Conservation (phyloP, 23 red algal species). For the Pyropia haitanensis region DNA sequence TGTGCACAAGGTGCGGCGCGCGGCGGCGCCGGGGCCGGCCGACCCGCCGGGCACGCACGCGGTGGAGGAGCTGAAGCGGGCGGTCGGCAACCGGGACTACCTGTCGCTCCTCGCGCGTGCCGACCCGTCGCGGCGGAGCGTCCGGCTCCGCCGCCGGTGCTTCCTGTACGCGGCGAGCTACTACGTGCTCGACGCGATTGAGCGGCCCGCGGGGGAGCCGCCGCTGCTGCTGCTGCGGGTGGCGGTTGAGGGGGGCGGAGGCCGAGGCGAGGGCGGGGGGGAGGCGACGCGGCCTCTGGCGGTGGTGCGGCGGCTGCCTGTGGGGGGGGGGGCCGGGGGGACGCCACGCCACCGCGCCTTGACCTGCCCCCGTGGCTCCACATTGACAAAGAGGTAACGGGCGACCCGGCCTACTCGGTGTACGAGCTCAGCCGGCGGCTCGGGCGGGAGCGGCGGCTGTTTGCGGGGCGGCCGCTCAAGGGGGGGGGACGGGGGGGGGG, state of each 20-base stretch:
- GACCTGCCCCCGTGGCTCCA: conserved; percentile 31
- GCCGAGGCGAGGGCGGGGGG: too few relatives aligned
- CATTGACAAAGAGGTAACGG: conserved; percentile 43
- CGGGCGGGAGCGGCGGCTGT: too few relatives aligned
- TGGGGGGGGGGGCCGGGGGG: background rate
- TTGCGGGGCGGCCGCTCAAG: too few relatives aligned
- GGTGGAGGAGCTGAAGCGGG: conserved; percentile 35
- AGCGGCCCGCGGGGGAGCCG: conserved; percentile 13
- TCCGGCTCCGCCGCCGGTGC: conserved; percentile 43
- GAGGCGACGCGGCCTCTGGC: too few relatives aligned
- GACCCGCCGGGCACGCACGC: background rate
- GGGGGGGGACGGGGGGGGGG: too few relatives aligned
- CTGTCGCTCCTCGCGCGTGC: conserved; percentile 26
- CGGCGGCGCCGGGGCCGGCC: background rate
- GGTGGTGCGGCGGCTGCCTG: background rate
- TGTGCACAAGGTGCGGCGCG: conserved; percentile 47
- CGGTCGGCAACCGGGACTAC: conserved; percentile 53
- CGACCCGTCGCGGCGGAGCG: conserved; percentile 24
- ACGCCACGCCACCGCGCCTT: background rate
- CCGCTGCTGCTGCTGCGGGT: conserved; percentile 28
- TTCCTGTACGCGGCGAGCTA: conserved; percentile 54
- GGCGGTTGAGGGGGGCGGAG: conserved; percentile 24
- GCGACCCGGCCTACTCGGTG: conserved; percentile 40
- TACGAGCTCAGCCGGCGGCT: conserved; percentile 17
- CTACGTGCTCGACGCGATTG: conserved; percentile 51